Conservation (phyloP, 176 grass and related monocot genomes). For the Aegilops speltoides region DNA sequence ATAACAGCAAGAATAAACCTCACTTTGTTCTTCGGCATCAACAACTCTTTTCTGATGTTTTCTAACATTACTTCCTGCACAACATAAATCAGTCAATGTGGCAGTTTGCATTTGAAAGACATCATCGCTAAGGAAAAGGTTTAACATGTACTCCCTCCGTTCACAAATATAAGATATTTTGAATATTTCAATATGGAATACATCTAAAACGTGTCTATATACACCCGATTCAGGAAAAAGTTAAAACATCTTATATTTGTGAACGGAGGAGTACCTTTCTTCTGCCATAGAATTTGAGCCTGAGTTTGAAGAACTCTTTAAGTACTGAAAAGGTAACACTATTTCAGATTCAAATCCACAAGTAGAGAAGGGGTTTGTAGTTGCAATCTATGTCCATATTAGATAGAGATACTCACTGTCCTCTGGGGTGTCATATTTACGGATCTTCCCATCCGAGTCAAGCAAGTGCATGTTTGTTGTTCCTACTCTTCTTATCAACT, state of each 20-base stretch:
- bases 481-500: constrained; percentile 65
- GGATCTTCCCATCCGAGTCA: constrained; percentile 63
- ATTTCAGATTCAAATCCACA: background rate
- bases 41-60: constrained; percentile 58
- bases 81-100: background rate
- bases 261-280: constrained; percentile 55
- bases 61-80: constrained; percentile 54
- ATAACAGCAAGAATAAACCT: constrained; percentile 74
- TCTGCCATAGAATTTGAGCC: constrained; percentile 62
- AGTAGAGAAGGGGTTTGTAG: too few relatives aligned
- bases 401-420: constrained; percentile 50
- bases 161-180: too few relatives aligned
- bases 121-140: background rate
- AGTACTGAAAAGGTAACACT: constrained; percentile 48
- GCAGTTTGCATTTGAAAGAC: background rate
- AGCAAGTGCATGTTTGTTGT: constrained; percentile 98
- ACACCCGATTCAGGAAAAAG: too few relatives aligned
- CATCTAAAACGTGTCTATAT: too few relatives aligned
- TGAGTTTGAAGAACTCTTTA: constrained; percentile 60
- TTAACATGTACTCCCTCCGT: background rate
- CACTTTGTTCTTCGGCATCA: constrained; percentile 63
- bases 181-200: too few relatives aligned
- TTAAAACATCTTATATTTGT: too few relatives aligned
- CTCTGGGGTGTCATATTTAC: constrained; percentile 80
- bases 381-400: too few relatives aligned